These are phyloP conservation scores for Dipteronia sinensis DNA, from an alignment of 345 rosid species.

Conservation along the genomic window DNA sequence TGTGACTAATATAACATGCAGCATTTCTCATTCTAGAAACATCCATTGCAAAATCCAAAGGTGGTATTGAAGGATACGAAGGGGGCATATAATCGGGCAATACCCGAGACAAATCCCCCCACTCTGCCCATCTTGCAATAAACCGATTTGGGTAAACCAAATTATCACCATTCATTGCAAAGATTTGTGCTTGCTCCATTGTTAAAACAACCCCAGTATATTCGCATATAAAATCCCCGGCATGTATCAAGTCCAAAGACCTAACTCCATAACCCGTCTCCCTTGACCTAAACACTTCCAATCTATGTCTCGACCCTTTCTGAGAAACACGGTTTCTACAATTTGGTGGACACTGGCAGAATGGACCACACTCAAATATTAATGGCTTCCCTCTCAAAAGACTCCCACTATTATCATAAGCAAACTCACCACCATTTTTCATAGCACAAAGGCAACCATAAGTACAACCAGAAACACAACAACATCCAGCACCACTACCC, in stretches of 20 bases:
- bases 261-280: conserved; percentile 97
- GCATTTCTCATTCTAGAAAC: conserved; percentile 93
- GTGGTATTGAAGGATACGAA: conserved; percentile 66
- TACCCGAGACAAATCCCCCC: conserved; percentile 90
- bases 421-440: conserved; percentile 82
- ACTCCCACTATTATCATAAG: conserved; percentile 67
- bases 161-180: conserved; percentile 79
- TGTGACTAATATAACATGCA: conserved; percentile 92
- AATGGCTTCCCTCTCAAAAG: conserved; percentile 74
- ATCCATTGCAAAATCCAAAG: conserved; percentile 92
- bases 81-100: conserved; percentile 55
- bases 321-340: conserved; percentile 85
- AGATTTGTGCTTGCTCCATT: conserved; percentile 77
- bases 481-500: conserved; percentile 62
- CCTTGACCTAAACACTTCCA: conserved; percentile 87
- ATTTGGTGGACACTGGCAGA: conserved; percentile 72
- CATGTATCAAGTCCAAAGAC: conserved; percentile 79
- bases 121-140: conserved; percentile 66
- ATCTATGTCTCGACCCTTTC: conserved; percentile 61
- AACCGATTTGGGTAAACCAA: conserved; percentile 77
- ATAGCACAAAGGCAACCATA: conserved; percentile 69
- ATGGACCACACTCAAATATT: conserved; percentile 76
- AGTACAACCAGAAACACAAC: conserved; percentile 60
- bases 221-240: conserved; percentile 90
- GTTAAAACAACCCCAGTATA: conserved; percentile 89